Conservation (phyloP, 257 asterid genomes). For the Lavandula angustifolia region DNA sequence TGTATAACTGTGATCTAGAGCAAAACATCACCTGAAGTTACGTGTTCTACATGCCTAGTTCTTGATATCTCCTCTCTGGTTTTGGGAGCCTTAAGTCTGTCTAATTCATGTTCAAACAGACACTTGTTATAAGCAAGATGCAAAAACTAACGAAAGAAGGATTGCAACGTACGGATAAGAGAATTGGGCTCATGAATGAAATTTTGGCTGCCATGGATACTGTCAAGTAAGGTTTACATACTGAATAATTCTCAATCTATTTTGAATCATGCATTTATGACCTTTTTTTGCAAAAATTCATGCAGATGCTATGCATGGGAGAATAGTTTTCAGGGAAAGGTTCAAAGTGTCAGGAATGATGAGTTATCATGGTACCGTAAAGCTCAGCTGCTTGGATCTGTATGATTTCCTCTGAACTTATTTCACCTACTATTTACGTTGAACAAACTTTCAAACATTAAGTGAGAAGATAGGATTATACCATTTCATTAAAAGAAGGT, state of each 20-base stretch:
- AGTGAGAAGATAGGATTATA: conserved; percentile 4
- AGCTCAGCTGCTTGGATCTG: conserved; percentile 90
- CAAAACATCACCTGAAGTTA: conserved; percentile 8
- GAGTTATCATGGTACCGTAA: conserved; percentile 85
- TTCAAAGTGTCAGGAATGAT: conserved; percentile 73
- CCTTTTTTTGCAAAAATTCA: conserved; percentile 28
- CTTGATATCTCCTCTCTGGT: conserved; percentile 11
- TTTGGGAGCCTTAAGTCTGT: conserved; percentile 3
- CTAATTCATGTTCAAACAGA: conserved; percentile 48
- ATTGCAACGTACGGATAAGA: conserved; percentile 85
- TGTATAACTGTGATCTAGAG: conserved; percentile 6
- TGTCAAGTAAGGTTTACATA: conserved; percentile 65
- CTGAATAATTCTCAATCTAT: conserved; percentile 19
- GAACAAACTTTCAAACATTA: neutral
- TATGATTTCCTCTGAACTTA: conserved; percentile 43
- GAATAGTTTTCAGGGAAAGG: conserved; percentile 78
- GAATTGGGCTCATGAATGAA: conserved; percentile 97
- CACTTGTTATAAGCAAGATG: conserved; percentile 83
- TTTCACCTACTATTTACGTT: conserved; percentile 16
- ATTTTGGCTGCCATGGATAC: conserved; percentile 98
- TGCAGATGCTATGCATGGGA: conserved; percentile 99
- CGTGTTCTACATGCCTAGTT: conserved; percentile 9
- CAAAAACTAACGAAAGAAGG: conserved; percentile 89
- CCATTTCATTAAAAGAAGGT: conserved; percentile 1
- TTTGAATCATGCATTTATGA: conserved; percentile 25